These are phyloP conservation scores for Boletus patriciae DNA, from an alignment of 768 basidiomycete genomes.

Conservation along the genomic window DNA sequence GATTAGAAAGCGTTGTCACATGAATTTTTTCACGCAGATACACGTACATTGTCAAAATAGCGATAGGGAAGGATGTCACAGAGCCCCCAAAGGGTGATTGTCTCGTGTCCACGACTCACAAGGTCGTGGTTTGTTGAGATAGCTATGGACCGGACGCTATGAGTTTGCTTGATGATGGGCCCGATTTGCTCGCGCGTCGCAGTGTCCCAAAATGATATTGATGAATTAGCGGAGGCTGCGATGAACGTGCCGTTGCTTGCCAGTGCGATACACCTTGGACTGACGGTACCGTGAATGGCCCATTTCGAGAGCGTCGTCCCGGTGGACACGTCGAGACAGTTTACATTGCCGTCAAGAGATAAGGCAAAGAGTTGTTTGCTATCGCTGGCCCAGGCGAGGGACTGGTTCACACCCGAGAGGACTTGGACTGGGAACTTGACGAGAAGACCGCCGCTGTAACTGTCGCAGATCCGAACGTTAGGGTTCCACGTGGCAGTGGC, in stretches of 20 bases:
- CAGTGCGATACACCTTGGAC: not conserved
- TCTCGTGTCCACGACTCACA: not conserved
- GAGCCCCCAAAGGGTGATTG: not conserved
- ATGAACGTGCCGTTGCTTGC: not conserved
- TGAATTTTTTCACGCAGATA: not conserved
- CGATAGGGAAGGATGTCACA: not conserved
- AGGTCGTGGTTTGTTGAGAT: not conserved
- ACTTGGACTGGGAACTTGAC: not conserved
- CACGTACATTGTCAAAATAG: not conserved
- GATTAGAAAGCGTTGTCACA: not conserved
- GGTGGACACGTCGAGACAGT: not conserved
- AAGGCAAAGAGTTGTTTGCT: not conserved
- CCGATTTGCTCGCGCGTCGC: not conserved
- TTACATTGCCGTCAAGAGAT: not conserved
- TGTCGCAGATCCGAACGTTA: too few relatives aligned
- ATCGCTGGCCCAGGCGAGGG: conserved; percentile 1
- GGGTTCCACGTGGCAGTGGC: not conserved
- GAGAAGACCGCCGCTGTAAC: not conserved
- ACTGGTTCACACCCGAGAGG: not conserved
- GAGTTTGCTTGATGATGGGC: not conserved
- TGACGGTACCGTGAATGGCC: not conserved
- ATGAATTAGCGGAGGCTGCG: not conserved
- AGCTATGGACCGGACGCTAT: not conserved
- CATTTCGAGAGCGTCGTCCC: not conserved
- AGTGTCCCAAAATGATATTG: too few relatives aligned